Base-by-base conservation (phyloP, 1,284 basidiomycete species). In the Cystobasidiaceae sp. region DNA sequence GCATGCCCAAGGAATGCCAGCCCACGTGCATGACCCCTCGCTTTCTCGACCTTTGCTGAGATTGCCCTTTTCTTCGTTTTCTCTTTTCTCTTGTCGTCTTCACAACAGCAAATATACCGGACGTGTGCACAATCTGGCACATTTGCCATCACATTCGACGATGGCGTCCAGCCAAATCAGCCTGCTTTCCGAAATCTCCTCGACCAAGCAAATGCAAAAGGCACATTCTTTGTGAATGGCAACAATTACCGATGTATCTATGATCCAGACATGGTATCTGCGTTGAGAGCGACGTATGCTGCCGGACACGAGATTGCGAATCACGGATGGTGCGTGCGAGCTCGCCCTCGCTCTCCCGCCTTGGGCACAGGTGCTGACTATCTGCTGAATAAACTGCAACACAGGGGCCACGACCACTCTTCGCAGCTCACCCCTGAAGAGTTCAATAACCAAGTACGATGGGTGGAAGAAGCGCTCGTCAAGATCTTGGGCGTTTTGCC, bases 401-500 rank as follows among this genome's bases (percentile, higher is more conserved):
- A 21, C 41, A 56, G 54, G 54, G 54, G 54, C 19, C 63, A 66
- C 30, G 46, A 44, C 45, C 55, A 66, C 27, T 51, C 57, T 13
- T 44, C 55, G 5, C 34, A 33, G 48, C 56, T 66, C 1, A 58
- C 55, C n/a, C 27, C 43, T 19, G 46, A 17, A 15, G 23, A 66
- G 30, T 60, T 66, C 56, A 34, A 58, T 30, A 15, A 37, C 8
- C 63, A 66, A 33, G 37, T 66, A 13, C 28, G 27, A 13, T 46
- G 45, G 32, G 52, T 69, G 51, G 67, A 70, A 46, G 57, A 70
- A 25, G 73, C 73, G 2, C 48, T 75, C 7, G 59, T 62, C 46
- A 74, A 74, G 70, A 75, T 75, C 51, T 50, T 75, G 25, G 74
- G 74, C n/a, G 44, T 72, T 49, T 70, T 72, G 44, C 74, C 74